Base-by-base conservation (phyloP, 371 early-diverging fungal species). In the Lichtheimia ornata region DNA sequence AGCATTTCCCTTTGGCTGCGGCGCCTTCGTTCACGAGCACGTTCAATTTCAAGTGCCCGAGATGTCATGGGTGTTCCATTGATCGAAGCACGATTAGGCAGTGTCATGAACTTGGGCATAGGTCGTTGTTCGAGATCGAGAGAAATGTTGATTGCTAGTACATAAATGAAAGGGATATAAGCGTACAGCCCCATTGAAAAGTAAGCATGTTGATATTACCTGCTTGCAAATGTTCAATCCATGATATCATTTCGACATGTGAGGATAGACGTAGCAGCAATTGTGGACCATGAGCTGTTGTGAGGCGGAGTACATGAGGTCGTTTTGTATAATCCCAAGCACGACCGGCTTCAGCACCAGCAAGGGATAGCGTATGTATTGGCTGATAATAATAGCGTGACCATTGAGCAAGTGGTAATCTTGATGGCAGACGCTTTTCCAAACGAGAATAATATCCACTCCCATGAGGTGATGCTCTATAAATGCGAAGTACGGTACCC, bases 171-270 rank as follows among this genome's bases (percentile, higher is more conserved):
- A 43, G 51, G 22, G 11, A 47, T n/a, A 54, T 24, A 14, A 56
- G 22, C 11, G 6, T n/a, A 18, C 18, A 12, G 27, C 11, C 13
- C 11, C 13, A 53, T 58, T 27, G 51, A 57, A 20, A 53, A 24
- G 56, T 28, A 43, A 35, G 50, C 2, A 45, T n/a, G n/a, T 45
- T 44, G 20, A 14, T 2, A 9, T 64, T 65, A 77, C 78, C 78
- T 56, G 81, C 73, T 75, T 80, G 81, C 9, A 80, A 61, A 59
- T 77, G 77, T 58, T 80, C 81, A 13, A 80, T 53, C 81, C 81
- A 80, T 56, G 75, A 73, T 58, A 75, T 65, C 71, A 80, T 76
- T 18, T 80, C 77, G 17, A 71, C 61, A 62, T 69, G 66, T 22
- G 74, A 61, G 35, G 67, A 51, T 41, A 73, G 42, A 27, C 73